Conservation (phyloP, 176 grass and related monocot species). For the Triticum monococcum region DNA sequence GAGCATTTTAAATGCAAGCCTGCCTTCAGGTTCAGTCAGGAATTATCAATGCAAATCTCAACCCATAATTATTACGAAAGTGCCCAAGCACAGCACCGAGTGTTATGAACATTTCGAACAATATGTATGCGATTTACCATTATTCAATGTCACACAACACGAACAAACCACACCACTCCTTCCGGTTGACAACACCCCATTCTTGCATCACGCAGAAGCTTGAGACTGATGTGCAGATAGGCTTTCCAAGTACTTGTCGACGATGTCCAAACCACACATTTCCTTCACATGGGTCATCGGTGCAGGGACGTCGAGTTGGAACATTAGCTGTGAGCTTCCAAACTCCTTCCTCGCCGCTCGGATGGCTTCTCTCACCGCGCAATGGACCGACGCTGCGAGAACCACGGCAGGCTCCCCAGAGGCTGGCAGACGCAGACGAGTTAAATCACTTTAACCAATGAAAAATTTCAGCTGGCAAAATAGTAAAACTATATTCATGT, state of each 20-base stretch:
- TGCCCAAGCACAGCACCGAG: neutral
- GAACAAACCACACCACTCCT: too few relatives aligned
- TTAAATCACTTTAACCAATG: neutral
- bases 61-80: neutral
- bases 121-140: too few relatives aligned
- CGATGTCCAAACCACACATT: slow-evolving; percentile 63
- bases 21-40: too few relatives aligned
- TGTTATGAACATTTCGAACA: too few relatives aligned
- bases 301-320: slow-evolving; percentile 66
- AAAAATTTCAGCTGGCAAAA: too few relatives aligned
- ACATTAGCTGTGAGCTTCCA: slow-evolving; percentile 1
- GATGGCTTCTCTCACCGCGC: slow-evolving; percentile 61
- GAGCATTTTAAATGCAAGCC: too few relatives aligned
- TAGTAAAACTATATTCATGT: neutral
- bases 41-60: neutral
- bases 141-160: too few relatives aligned
- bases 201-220: too few relatives aligned
- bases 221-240: too few relatives aligned
- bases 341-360: slow-evolving; percentile 52
- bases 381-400: slow-evolving; percentile 71
- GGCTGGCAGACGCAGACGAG: slow-evolving; percentile 33
- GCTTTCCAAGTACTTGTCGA: slow-evolving; percentile 15
- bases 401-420: slow-evolving; percentile 72
- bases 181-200: too few relatives aligned
- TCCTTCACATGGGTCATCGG: slow-evolving; percentile 80